Conservation (phyloP, 306 rosid genomes). For the Cucumis sativus region DNA sequence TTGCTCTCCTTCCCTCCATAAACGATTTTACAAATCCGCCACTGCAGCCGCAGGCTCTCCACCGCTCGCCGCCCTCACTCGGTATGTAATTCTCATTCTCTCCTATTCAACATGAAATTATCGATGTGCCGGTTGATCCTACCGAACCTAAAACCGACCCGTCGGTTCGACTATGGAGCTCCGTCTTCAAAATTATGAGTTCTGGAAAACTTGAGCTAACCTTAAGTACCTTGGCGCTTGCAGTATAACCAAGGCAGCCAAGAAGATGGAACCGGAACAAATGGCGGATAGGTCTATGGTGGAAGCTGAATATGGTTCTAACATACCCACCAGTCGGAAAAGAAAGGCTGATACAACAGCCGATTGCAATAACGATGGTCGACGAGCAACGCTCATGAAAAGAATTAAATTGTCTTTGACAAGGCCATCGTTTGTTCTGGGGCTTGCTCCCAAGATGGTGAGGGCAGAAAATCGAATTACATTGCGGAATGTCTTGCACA, state of each 20-base stretch:
- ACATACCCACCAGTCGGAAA: slow-evolving; percentile 17
- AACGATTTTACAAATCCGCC: neutral
- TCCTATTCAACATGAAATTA: neutral
- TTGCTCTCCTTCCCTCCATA: no score
- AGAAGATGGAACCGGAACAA: neutral
- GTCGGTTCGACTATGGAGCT: neutral
- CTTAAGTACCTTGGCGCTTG: neutral
- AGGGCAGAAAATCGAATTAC: slow-evolving; percentile 33
- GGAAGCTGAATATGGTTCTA: neutral
- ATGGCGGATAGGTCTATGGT: neutral
- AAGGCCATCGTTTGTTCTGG: slow-evolving; percentile 41
- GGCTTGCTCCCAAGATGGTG: slow-evolving; percentile 27
- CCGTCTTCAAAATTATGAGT: neutral
- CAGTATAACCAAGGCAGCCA: neutral
- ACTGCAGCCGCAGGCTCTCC: neutral
- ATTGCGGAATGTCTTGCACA: slow-evolving; percentile 25
- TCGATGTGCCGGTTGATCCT: neutral
- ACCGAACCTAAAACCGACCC: neutral
- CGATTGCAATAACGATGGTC: neutral
- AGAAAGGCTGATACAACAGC: slow-evolving; percentile 16
- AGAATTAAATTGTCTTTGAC: slow-evolving; percentile 30
- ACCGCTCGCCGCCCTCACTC: neutral
- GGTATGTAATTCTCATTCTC: neutral
- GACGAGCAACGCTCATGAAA: slow-evolving; percentile 16
- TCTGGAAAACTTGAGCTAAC: neutral